Evolutionary conservation across 108 stramenopile species (phyloP).

Genomic region (Skeletonema tropicum): DNA sequence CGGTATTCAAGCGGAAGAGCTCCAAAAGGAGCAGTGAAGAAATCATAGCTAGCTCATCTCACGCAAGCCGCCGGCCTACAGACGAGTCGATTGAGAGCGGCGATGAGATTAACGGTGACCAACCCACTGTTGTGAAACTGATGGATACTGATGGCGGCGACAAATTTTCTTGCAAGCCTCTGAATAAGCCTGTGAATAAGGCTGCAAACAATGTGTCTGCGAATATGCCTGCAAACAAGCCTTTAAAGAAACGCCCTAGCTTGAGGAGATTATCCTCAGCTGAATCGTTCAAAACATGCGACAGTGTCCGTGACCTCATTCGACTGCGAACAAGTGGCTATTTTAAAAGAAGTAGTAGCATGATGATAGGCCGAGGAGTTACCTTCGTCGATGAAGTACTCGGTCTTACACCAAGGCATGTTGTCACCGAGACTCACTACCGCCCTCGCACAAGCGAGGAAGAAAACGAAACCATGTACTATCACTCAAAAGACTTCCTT

Average conservation of each 20-base stretch:
- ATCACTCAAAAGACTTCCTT: neutral
- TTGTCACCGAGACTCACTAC: neutral
- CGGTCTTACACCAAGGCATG: neutral
- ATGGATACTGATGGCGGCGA: neutral
- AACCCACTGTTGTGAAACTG: neutral
- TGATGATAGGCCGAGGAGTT: neutral
- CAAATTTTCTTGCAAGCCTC: neutral
- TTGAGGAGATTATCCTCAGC: neutral
- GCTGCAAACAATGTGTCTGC: no score
- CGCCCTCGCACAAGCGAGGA: neutral
- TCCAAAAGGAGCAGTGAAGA: neutral
- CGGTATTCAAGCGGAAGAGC: neutral
- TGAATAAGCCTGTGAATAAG: no score
- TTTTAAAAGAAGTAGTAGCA: neutral
- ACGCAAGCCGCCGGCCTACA: neutral
- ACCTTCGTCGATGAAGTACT: slow-evolving; percentile 9
- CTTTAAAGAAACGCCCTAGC: no score
- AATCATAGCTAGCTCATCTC: neutral
- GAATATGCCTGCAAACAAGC: no score
- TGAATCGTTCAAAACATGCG: neutral
- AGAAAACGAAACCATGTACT: neutral
- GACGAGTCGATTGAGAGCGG: neutral
- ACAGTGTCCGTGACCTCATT: neutral
- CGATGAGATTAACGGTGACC: neutral
- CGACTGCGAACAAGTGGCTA: neutral